Conservation (phyloP, 441 rosid genomes). For the Jatropha multifida region DNA sequence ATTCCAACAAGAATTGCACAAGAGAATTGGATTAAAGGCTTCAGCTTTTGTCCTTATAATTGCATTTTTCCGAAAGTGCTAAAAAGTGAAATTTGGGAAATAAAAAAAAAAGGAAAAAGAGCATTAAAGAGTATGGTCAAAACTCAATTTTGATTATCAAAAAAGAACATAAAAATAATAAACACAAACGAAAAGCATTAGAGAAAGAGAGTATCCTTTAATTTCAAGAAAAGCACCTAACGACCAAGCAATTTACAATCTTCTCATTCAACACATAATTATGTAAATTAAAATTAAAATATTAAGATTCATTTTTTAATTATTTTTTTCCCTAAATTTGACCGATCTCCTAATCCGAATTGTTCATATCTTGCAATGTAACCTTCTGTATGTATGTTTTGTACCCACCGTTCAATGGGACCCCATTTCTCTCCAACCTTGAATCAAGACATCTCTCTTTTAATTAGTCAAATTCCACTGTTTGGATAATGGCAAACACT, state of each 20-base stretch:
- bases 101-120: not conserved
- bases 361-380: not conserved
- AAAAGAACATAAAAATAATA: not conserved
- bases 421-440: not conserved
- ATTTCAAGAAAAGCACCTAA: constrained; percentile 35
- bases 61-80: constrained; percentile 33
- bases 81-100: not conserved
- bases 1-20: constrained; percentile 20
- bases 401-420: not conserved
- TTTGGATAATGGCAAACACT: not conserved
- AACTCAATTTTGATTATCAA: not conserved
- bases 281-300: not conserved
- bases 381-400: not conserved
- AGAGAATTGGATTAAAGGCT: not conserved
- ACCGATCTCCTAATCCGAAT: not conserved
- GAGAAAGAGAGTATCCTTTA: constrained; percentile 24
- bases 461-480: not conserved
- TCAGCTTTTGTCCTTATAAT: not conserved
- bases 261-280: not conserved
- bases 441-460: not conserved
- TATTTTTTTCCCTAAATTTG: not conserved
- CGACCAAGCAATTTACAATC: constrained; percentile 19
- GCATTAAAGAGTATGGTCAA: not conserved
- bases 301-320: not conserved
- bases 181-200: not conserved